Conservation (phyloP, 352 stramenopile species). For the Pseudoperonospora humuli region DNA sequence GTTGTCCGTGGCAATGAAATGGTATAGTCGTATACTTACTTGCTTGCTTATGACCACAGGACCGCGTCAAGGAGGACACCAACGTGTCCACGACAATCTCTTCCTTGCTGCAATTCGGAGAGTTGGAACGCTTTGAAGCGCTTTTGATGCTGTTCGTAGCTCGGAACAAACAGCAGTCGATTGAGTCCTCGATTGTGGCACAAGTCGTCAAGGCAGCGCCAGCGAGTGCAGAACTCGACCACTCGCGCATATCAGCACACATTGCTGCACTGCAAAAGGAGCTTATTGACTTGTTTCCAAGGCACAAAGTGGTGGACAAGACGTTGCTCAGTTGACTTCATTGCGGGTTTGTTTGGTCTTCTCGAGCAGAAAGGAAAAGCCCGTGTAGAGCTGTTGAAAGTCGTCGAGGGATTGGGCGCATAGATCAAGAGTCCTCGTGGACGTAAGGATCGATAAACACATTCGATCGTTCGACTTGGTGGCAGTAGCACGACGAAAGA, state of each 20-base stretch:
- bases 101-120: slow-evolving; percentile 24
- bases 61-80: slow-evolving; percentile 11
- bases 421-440: no score
- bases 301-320: slow-evolving; percentile 1
- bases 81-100: slow-evolving; percentile 9
- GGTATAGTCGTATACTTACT: background rate
- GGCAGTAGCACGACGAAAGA: no score
- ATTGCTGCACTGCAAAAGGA: slow-evolving; percentile 14
- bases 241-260: slow-evolving; percentile 9
- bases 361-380: no score
- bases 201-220: slow-evolving; percentile 9
- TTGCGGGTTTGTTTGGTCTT: slow-evolving; percentile 18
- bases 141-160: slow-evolving; percentile 11
- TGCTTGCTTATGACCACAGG: slow-evolving; percentile 1
- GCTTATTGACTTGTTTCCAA: slow-evolving; percentile 5
- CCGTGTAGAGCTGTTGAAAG: no score
- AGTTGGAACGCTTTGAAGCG: slow-evolving; percentile 23
- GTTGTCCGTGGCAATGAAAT: background rate
- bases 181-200: slow-evolving; percentile 8
- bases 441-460: no score
- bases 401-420: no score
- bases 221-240: background rate
- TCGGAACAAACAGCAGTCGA: slow-evolving; percentile 11
- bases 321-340: slow-evolving; percentile 9
- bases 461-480: no score